Percentiles rank a stretch among this genome's conserved stretches.
Conservation (phyloP, 192 early-diverging fungal genomes). For the Pecoramyces ruminantium region DNA sequence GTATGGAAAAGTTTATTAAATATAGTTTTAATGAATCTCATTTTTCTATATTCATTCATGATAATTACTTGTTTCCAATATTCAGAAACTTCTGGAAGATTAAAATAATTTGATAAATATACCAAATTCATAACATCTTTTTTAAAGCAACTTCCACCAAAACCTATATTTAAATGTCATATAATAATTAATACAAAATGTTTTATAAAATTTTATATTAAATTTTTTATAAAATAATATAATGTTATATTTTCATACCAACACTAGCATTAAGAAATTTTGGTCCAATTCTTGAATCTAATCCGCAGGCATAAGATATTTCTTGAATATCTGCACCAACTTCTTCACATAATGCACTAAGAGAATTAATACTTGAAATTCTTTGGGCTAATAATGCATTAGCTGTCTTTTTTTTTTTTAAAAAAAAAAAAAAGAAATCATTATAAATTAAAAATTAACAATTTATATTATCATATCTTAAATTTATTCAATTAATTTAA, state of each 20-base stretch:
- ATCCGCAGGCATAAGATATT: constrained; percentile 75
- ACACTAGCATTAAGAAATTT: constrained; percentile 81
- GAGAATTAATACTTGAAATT: constrained; percentile 77
- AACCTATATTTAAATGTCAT: constrained; percentile 10
- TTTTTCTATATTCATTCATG: constrained; percentile 86
- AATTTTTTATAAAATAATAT: no score
- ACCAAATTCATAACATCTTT: constrained; percentile 87
- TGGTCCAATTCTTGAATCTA: constrained; percentile 69
- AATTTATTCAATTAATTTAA: no score
- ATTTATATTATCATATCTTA: no score
- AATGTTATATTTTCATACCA: constrained; percentile 17
- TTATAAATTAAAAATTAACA: no score
- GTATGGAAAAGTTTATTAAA: constrained; percentile 59
- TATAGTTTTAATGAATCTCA: constrained; percentile 58
- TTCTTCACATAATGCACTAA: constrained; percentile 82
- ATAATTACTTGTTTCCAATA: constrained; percentile 85
- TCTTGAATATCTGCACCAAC: constrained; percentile 79
- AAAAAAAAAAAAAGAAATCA: no score
- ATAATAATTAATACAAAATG: not conserved
- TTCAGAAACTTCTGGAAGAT: constrained; percentile 72
- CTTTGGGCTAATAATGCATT: constrained; percentile 90
- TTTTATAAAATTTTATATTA: no score
- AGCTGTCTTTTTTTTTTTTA: constrained; percentile 36
- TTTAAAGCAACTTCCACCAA: constrained; percentile 90
- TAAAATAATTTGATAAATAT: constrained; percentile 65